Percentiles rank a stretch among this genome's conserved stretches.
phyloP scores from a whole-genome alignment of 2,329 filamentous ascomycete species.

The Teratosphaeria pseudoeucalypti region DNA sequence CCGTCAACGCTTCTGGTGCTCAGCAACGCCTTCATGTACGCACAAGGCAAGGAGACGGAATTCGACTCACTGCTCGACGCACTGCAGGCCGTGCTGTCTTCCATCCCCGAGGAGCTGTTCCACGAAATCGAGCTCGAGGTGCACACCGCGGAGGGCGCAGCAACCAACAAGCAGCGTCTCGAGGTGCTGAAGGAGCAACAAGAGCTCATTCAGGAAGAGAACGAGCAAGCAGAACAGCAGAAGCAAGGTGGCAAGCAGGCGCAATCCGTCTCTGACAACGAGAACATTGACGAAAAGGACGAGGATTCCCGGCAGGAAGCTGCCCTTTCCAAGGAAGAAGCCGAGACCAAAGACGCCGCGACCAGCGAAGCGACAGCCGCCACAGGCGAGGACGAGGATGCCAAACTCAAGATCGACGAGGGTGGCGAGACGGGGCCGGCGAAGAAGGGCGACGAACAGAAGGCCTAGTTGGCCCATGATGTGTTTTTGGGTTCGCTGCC shows the following conservation, averaged over 20 bases:
- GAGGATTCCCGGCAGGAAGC: constrained; percentile 31
- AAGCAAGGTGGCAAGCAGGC: constrained; percentile 54
- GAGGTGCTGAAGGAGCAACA: constrained; percentile 98
- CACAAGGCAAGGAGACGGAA: constrained; percentile 72
- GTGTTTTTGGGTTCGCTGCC: background rate
- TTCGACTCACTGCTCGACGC: constrained; percentile 87
- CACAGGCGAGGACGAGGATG: constrained; percentile 11
- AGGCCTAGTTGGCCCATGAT: background rate
- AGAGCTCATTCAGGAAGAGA: constrained; percentile 94
- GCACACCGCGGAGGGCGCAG: constrained; percentile 89
- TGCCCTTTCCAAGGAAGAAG: constrained; percentile 12
- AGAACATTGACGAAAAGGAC: constrained; percentile 92
- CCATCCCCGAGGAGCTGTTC: constrained; percentile 95
- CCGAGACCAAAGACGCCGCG: constrained; percentile 1
- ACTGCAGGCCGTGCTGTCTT: constrained; percentile 80
- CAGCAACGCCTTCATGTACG: constrained; percentile 96
- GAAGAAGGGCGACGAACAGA: background rate
- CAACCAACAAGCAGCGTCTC: constrained; percentile 96
- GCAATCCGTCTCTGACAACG: constrained; percentile 55
- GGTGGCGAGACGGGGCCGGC: background rate
- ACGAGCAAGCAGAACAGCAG: constrained; percentile 76
- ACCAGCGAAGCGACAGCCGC: constrained; percentile 7
- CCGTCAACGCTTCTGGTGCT: constrained; percentile 90
- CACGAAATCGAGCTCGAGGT: constrained; percentile 99
- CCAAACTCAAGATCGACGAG: constrained; percentile 4